These are phyloP conservation scores for Rugonectria rugulosa DNA, from an alignment of 2,329 filamentous ascomycete genomes.

Conservation along the genomic window DNA sequence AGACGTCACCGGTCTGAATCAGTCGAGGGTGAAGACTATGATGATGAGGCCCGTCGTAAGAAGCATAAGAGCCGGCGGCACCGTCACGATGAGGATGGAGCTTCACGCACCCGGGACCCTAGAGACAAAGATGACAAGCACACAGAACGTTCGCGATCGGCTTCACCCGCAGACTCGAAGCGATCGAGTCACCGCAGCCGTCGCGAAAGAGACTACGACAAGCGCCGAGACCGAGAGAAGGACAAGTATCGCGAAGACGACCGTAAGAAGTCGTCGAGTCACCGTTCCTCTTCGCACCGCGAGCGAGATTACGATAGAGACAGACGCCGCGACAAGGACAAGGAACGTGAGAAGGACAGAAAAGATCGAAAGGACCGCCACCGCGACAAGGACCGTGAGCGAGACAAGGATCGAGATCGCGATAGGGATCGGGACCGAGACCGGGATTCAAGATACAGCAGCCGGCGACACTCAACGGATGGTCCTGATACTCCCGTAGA, in stretches of 20 bases:
- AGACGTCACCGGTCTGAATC: constrained; percentile 64
- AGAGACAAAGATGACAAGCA: constrained; percentile 51
- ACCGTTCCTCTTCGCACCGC: constrained; percentile 53
- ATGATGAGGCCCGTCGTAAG: constrained; percentile 57
- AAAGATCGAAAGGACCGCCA: constrained; percentile 51
- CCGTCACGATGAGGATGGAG: constrained; percentile 55
- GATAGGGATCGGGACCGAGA: constrained; percentile 46
- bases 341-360: constrained; percentile 47
- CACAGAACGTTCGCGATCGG: constrained; percentile 68
- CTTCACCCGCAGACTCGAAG: constrained; percentile 67
- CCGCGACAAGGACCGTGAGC: constrained; percentile 41
- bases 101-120: constrained; percentile 45
- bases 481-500: constrained; percentile 42
- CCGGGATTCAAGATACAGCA: constrained; percentile 42
- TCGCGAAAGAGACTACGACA: constrained; percentile 60
- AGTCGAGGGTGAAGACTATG: constrained; percentile 56
- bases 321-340: constrained; percentile 48
- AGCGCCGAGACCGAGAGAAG: constrained; percentile 53
- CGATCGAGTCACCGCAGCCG: constrained; percentile 67
- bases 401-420: constrained; percentile 46
- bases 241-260: constrained; percentile 56
- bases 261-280: constrained; percentile 47
- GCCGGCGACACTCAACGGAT: constrained; percentile 42
- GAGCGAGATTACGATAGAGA: constrained; percentile 50
- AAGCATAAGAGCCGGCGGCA: constrained; percentile 55